Evolutionary conservation across 106 monocot species (phyloP), one percentile per base, ranked within the genome.

Genomic region (Phalaenopsis equestris): DNA sequence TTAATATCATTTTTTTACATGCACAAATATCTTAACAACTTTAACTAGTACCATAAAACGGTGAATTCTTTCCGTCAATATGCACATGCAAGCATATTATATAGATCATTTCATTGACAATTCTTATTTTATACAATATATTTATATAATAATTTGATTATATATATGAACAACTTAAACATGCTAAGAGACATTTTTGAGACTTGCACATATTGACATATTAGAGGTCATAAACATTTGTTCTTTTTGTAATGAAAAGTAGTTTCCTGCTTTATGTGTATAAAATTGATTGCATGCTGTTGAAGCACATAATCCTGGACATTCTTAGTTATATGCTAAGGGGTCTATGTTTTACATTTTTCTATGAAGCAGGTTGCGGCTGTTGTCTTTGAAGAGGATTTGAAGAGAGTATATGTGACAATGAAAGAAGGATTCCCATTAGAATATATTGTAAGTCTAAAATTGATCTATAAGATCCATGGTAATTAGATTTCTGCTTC

Each of bases 401-500:
- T 95, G 70, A 95, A 95, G 83, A 95, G 81, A 87, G 68, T 95
- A 79, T 95, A 90, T 81, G 88, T 92, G 14, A 95, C 94, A 48
- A 95, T 95, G 94, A 91, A 95, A 84, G 91, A 95, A 88, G 94
- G 94, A 10, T 91, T 95, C 57, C 94, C 94, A 30, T 79, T 92
- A 82, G 94, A 95, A 79, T 95, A 90, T 83, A 61, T 90, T 86
- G 94, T 94, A 88, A 90, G 91, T 79, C 67, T 94, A 86, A 90
- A 38, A 86, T 73, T 72, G 72, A 42, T 56, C 18, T 41, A 67
- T 12, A 42, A 12, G 64, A 43, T 76, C 65, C 23, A 41, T 68
- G 10, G 43, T 64, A 37, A 47, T 3, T 48, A 36, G 24, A 18
- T 5, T 37, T 41, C 5, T 52, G 17, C n/a, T 78, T 55, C 36